These are phyloP conservation scores for Hypoxylon rubiginosum DNA, from an alignment of 2,329 filamentous ascomycete genomes.

Conservation along the genomic window DNA sequence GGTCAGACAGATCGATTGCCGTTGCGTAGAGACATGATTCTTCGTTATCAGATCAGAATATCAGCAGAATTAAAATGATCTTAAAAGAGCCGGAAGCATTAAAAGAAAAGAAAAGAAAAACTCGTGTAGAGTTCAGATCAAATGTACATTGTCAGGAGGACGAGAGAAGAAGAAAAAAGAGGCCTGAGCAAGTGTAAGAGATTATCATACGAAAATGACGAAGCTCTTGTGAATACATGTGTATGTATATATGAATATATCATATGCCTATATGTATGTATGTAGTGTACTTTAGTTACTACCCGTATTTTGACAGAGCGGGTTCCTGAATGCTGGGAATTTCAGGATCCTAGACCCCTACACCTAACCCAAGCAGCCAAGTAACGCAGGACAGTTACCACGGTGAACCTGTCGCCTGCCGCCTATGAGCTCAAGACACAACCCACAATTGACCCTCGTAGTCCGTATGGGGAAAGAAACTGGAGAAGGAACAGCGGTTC, in stretches of 20 bases:
- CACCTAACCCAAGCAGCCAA: conserved; percentile 23
- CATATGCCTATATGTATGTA: background rate
- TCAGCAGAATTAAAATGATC: conserved; percentile 7
- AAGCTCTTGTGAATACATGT: conserved; percentile 4
- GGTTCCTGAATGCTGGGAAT: conserved; percentile 38
- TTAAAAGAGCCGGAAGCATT: conserved; percentile 14
- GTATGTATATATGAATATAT: too few species aligned
- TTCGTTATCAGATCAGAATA: background rate
- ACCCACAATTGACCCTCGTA: conserved; percentile 7
- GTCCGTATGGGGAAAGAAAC: conserved; percentile 31
- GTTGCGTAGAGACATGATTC: conserved; percentile 13
- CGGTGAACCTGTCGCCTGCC: background rate
- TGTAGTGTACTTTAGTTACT: conserved; percentile 9
- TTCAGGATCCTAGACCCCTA: conserved; percentile 25
- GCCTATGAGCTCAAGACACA: conserved; percentile 7
- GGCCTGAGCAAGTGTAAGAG: background rate
- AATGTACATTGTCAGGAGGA: conserved; percentile 31
- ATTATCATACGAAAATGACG: background rate
- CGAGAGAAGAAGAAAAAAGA: conserved; percentile 19
- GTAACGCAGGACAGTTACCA: conserved; percentile 18
- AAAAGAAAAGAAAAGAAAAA: conserved; percentile 7
- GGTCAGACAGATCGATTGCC: conserved; percentile 8
- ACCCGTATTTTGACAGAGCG: conserved; percentile 7
- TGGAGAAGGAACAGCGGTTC: conserved; percentile 21
- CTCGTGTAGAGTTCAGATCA: conserved; percentile 21